These are phyloP conservation scores for Saccharomyces jurei DNA, from an alignment of 805 yeast genomes.

Conservation along the genomic window DNA sequence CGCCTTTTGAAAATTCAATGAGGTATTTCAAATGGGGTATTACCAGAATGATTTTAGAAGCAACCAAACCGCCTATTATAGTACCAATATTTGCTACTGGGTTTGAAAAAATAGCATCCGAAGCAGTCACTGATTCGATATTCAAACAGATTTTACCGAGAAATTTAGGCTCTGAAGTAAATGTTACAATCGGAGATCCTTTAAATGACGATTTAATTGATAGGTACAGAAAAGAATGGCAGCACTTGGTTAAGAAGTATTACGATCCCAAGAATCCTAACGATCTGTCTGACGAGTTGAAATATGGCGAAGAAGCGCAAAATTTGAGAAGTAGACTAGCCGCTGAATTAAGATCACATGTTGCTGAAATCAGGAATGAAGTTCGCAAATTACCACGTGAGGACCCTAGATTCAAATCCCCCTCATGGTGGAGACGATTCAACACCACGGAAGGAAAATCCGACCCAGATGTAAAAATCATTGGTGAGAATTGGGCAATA, in stretches of 20 bases:
- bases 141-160: constrained; percentile 52
- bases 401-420: constrained; percentile 59
- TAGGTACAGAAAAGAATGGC: constrained; percentile 64
- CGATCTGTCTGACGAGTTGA: constrained; percentile 56
- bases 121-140: constrained; percentile 46
- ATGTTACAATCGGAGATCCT: constrained; percentile 64
- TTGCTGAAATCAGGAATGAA: constrained; percentile 39
- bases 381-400: constrained; percentile 44
- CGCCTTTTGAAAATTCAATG: constrained; percentile 80
- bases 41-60: constrained; percentile 71
- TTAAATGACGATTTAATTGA: constrained; percentile 53
- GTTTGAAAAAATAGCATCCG: constrained; percentile 81
- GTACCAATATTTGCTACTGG: constrained; percentile 84
- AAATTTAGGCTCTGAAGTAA: constrained; percentile 58
- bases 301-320: constrained; percentile 55
- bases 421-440: constrained; percentile 66
- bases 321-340: constrained; percentile 66
- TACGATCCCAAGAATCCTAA: constrained; percentile 42
- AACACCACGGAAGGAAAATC: constrained; percentile 57
- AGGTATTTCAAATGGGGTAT: constrained; percentile 95
- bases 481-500: constrained; percentile 80
- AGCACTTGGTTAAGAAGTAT: constrained; percentile 46
- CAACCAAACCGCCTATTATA: constrained; percentile 75
- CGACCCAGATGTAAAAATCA: constrained; percentile 60
- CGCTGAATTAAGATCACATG: constrained; percentile 53